A percentile compares a stretch with the other conserved stretches of the same genome.
Conservation (phyloP, 495 filamentous ascomycete genomes). For the Echria macrotheca region DNA sequence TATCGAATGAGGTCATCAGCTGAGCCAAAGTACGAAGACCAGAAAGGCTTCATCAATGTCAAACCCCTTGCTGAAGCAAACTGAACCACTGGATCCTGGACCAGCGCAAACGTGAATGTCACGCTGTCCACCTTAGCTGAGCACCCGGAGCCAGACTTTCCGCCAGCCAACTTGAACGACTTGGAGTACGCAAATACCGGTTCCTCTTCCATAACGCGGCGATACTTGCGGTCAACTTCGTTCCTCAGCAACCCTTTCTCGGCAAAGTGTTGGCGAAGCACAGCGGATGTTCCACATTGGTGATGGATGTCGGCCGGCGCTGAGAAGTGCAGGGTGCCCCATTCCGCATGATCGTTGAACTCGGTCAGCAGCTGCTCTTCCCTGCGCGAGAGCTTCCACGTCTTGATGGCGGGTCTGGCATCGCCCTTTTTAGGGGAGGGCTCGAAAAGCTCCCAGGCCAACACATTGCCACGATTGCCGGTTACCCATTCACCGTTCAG, state of each 20-base stretch:
- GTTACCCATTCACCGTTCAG: slow-evolving; percentile 87
- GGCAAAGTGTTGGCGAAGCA: slow-evolving; percentile 69
- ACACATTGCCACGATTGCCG: slow-evolving; percentile 60
- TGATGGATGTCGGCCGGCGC: slow-evolving; percentile 59
- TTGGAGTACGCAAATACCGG: slow-evolving; percentile 92
- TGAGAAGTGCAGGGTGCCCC: slow-evolving; percentile 77
- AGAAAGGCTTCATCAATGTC: slow-evolving; percentile 78
- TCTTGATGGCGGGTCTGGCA: slow-evolving; percentile 35
- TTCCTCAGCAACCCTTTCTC: slow-evolving; percentile 56
- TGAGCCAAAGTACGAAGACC: slow-evolving; percentile 67
- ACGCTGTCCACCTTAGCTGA: slow-evolving; percentile 45
- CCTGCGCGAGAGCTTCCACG: slow-evolving; percentile 57
- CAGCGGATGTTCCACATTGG: slow-evolving; percentile 64
- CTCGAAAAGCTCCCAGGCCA: slow-evolving; percentile 61
- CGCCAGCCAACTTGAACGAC: slow-evolving; percentile 51
- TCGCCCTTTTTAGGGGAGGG: slow-evolving; percentile 13
- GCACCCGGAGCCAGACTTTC: slow-evolving; percentile 18
- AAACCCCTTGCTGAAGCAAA: slow-evolving; percentile 78
- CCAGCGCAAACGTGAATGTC: slow-evolving; percentile 76
- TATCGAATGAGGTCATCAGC: slow-evolving; percentile 61
- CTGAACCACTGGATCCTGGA: slow-evolving; percentile 80
- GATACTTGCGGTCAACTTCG: slow-evolving; percentile 55
- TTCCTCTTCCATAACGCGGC: slow-evolving; percentile 74
- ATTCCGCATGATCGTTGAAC: slow-evolving; percentile 72
- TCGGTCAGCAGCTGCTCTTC: slow-evolving; percentile 70